Conservation (phyloP, 176 grass and related monocot species). For the Carex cristatella region DNA sequence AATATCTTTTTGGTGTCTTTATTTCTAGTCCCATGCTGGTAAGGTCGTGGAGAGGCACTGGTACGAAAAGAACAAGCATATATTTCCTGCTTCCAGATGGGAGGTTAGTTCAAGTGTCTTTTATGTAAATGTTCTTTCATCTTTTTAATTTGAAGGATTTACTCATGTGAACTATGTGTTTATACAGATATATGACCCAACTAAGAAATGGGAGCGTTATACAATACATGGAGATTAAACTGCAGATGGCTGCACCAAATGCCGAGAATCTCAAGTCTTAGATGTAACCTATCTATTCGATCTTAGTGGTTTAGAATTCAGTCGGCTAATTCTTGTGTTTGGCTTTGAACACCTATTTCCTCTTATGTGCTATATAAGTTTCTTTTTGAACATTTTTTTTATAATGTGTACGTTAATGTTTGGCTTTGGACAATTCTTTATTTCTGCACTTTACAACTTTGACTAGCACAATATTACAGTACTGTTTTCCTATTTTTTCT, state of each 20-base stretch:
- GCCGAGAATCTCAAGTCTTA: background rate
- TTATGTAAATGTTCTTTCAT: background rate
- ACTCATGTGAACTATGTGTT: background rate
- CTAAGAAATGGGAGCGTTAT: conserved; percentile 97
- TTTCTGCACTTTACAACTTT: background rate
- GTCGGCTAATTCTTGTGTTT: background rate
- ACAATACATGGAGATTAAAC: conserved; percentile 90
- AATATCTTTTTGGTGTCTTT: conserved; percentile 5
- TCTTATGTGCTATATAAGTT: background rate
- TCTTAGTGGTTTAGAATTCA: background rate
- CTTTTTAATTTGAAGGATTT: background rate
- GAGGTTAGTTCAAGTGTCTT: conserved; percentile 46
- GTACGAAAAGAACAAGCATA: conserved; percentile 99
- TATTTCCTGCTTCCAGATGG: conserved; percentile 99
- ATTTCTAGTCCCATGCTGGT: conserved; percentile 80
- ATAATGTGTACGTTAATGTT: background rate
- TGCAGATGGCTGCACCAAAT: conserved; percentile 6
- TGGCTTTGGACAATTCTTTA: background rate
- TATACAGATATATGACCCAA: conserved; percentile 95
- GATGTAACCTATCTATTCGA: background rate
- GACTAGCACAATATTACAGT: background rate
- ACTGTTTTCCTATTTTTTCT: background rate
- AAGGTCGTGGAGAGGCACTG: conserved; percentile 98
- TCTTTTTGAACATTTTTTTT: background rate
- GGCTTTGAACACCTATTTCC: background rate